Evolutionary conservation across 1,284 basidiomycete species (phyloP), one percentile per base, ranked within the genome.

Genomic region (Coriolopsis trogii): DNA sequence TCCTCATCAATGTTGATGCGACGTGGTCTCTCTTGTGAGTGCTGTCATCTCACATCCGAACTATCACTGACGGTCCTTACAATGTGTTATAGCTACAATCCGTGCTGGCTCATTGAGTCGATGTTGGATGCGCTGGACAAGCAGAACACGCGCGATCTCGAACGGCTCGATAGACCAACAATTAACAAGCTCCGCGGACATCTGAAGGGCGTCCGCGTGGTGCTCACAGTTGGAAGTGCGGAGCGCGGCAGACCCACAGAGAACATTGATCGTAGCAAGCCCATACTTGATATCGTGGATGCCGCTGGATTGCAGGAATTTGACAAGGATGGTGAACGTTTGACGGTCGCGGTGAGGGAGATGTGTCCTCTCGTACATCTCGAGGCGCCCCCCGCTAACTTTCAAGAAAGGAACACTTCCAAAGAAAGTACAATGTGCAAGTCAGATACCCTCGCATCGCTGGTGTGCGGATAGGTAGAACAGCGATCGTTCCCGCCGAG

Each of bases 401-500:
- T 12, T 4, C 2, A 13, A 7, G 12, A 3, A 34, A 54, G 53
- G 28, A 31, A 4, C 47, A 54, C 16, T 54, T 74, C 50, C 39
- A 54, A 1, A 36, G 66, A 0, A 65, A 67, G 0, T 65, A 78
- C 51, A 60, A 66, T 24, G 55, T 63, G 5, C 40, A 15, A 0
- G 55, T 80, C 0, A 34, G 56, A 12, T 65, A 67, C 46, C 77
- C 77, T 0, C 45, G 52, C 0, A 60, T 70, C 7, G 68, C 79
- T 39, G 80, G 79, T 4, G 70, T 81, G 2, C 46, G 59, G 12
- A 49, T 66, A 20, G 62, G 63, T 8, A 47, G 68, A 0, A 63
- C 61, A 2, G 64, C 69, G 1, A 64, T 80, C 16, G 65, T 80
- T 16, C 82, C 82, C 0, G 70, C 75, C 0, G 81, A 85, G 56